phyloP scores from a whole-genome alignment of 2,329 filamentous ascomycete genomes.

The Pseudogymnoascus destructans region DNA sequence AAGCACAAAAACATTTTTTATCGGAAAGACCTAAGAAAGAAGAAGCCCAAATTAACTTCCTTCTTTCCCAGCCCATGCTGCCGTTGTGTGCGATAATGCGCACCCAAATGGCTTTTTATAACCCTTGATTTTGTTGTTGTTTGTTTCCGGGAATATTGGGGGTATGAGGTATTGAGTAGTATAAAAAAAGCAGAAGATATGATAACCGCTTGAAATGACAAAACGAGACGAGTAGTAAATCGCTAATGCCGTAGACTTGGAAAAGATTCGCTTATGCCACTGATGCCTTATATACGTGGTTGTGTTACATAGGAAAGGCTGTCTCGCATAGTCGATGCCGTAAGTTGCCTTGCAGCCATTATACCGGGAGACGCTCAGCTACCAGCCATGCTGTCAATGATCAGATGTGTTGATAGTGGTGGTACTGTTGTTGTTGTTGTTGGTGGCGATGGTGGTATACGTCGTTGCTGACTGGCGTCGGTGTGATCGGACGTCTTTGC shows the following conservation, averaged over 20 bases:
- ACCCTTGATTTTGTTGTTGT: neutral
- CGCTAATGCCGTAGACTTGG: conserved; percentile 35
- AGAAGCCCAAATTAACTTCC: neutral
- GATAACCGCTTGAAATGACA: conserved; percentile 20
- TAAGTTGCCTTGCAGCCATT: conserved; percentile 9
- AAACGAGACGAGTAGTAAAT: conserved; percentile 27
- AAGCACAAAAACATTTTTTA: conserved; percentile 5
- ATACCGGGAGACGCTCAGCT: neutral
- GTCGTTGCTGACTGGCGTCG: conserved; percentile 40
- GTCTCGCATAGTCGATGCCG: conserved; percentile 1
- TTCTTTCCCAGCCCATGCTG: neutral
- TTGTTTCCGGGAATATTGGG: neutral
- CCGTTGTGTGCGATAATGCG: neutral
- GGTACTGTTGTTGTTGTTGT: conserved; percentile 32
- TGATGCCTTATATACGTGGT: conserved; percentile 17
- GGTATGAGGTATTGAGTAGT: neutral
- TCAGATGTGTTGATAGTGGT: conserved; percentile 32
- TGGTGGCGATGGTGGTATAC: conserved; percentile 31
- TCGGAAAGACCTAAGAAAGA: neutral
- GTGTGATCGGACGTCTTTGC: conserved; percentile 46
- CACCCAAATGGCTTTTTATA: conserved; percentile 3
- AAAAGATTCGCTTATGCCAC: conserved; percentile 12
- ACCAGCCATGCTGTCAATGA: conserved; percentile 16
- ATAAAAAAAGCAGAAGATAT: conserved; percentile 6
- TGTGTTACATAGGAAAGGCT: conserved; percentile 22